Evolutionary conservation across 2,329 filamentous ascomycete genomes (phyloP).

Genomic region (Verticillium nubilum): DNA sequence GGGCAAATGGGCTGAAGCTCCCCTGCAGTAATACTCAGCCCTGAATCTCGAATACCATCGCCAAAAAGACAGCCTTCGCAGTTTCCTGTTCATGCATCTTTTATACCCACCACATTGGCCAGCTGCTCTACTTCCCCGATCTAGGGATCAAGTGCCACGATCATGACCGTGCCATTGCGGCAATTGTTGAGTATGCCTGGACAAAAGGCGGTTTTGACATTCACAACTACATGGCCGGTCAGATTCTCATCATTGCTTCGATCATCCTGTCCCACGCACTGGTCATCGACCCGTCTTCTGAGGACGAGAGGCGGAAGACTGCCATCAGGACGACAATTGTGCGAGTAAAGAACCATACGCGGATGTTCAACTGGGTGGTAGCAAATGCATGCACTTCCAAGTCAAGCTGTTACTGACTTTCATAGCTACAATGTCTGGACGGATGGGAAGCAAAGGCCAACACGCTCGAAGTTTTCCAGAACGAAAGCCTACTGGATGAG

Average conservation of each 20-base stretch:
- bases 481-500: neutral
- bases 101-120: neutral
- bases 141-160: neutral
- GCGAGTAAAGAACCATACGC: neutral
- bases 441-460: neutral
- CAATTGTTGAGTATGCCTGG: neutral
- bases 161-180: neutral
- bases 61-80: neutral
- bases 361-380: constrained; percentile 2
- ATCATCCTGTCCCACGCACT: neutral
- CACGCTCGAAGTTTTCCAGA: neutral
- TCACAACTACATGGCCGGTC: neutral
- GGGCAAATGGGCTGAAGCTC: neutral
- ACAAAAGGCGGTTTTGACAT: neutral
- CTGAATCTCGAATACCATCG: neutral
- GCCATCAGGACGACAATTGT: neutral
- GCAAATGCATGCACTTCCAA: too few relatives aligned
- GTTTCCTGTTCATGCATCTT: neutral
- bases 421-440: neutral
- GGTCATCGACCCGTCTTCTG: neutral
- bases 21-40: neutral
- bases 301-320: neutral
- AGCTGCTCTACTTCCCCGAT: neutral
- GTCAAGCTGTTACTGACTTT: neutral
- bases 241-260: neutral